phyloP scores from a whole-genome alignment of 2,329 filamentous ascomycete genomes.

The Didymella pomorum region DNA sequence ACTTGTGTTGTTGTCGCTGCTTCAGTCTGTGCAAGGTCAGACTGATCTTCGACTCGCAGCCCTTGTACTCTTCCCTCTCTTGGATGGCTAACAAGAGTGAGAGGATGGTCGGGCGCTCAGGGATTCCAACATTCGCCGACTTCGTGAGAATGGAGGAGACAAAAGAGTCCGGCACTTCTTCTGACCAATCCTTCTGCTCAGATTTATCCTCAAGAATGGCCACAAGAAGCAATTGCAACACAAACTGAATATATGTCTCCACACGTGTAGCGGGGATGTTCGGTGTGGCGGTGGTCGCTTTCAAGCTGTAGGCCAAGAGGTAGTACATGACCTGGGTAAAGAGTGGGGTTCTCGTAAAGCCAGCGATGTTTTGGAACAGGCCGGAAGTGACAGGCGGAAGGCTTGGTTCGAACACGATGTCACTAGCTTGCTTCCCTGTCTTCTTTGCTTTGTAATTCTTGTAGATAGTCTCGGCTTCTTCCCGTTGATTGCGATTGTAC shows the following conservation, averaged over 20 bases:
- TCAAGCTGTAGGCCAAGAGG: constrained; percentile 80
- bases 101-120: constrained; percentile 57
- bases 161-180: constrained; percentile 69
- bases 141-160: constrained; percentile 73
- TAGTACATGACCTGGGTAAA: constrained; percentile 93
- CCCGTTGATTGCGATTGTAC: constrained; percentile 95
- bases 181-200: constrained; percentile 50
- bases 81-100: constrained; percentile 62
- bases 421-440: constrained; percentile 78
- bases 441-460: constrained; percentile 87
- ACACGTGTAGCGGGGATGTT: constrained; percentile 81
- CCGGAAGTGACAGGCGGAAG: constrained; percentile 78
- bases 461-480: constrained; percentile 91
- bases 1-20: constrained; percentile 78
- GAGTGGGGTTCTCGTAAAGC: constrained; percentile 82
- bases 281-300: constrained; percentile 72
- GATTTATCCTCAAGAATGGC: constrained; percentile 83
- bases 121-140: constrained; percentile 58
- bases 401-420: constrained; percentile 91
- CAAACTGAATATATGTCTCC: constrained; percentile 90
- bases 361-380: constrained; percentile 76
- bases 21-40: constrained; percentile 85
- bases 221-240: constrained; percentile 85
- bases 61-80: constrained; percentile 76
- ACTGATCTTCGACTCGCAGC: constrained; percentile 83